Evolutionary conservation across 345 rosid species (phyloP), one percentile per base, ranked within the genome.

Genomic region (Syzygium jambos): DNA sequence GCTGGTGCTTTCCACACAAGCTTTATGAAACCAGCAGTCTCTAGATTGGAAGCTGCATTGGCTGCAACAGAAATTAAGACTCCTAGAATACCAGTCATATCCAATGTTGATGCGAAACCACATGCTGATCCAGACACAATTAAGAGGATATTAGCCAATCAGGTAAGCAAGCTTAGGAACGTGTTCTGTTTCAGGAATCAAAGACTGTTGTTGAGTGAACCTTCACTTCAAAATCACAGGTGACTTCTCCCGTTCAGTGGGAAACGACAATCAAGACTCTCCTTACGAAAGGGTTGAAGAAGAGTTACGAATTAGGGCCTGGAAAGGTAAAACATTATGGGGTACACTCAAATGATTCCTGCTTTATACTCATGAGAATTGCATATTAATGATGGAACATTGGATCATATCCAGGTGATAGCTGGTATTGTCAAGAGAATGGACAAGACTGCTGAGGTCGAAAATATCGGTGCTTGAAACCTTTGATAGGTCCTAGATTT

Each of bases 201-300:
- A 23, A 49, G 54, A 85, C 41, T 43, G 27, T 6, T 80, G 84
- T 86, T 85, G 78, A 46, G 25, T 16, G 41, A 52, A 87, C 53
- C 84, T 51, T 59, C 73, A 38, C n/a, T 17, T 88, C 29, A 17
- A 68, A 84, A 84, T 55, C 23, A n/a, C 90, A 98, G 99, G 99
- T 95, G 86, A 96, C 98, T 53, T 96, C 98, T 88, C 99, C 98
- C n/a, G 99, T 98, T 88, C 99, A 96, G 90, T 96, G 99, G 99
- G 99, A 98, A 93, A 95, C 96, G 52, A 95, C 99, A 55, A 93
- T 98, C 53, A 96, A 91, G 89, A 93, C 97, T 85, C 95, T 98
- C 85, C 93, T 96, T 30, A 82, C 91, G 78, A 95, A 88, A 92
- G 98, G 99, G 87, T 89, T 96, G 89, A 92, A 90, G 91, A 94